Evolutionary conservation across 495 filamentous ascomycete species (phyloP), one percentile per base, ranked within the genome.

Genomic region (Penicillium steckii): DNA sequence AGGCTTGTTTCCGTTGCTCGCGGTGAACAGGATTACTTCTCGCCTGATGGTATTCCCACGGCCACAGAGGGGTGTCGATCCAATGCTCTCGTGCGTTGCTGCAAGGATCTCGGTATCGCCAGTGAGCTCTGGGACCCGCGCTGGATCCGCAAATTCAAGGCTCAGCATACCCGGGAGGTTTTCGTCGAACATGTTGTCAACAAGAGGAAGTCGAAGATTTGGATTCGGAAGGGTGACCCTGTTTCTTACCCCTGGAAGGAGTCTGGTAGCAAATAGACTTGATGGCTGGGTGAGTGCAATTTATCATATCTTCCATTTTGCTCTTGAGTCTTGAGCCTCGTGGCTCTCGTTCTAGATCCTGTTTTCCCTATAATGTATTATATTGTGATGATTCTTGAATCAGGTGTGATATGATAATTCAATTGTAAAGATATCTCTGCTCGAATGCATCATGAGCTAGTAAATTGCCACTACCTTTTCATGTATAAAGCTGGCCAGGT

Each of bases 41-140:
- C 82, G 46, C 85, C 89, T 10, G 90, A 95, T 48, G 90, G 89
- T 41, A 94, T 98, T 52, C 90, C 94, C n/a, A 97, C 92, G 2
- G 94, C 95, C 0, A 92, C 91, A 25, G 94, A 98, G 69, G 94
- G 94, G 17, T 95, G 91, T 76, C 95, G 96, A 68, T 96, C 91
- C 15, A 98, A 97, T 68, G 94, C 94, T 17, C 78, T 98, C 48
- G 90, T 96, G 78, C 87, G 94, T 21, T 96, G 91, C 75, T 97
- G 95, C 75, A 98, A 98, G 73, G 94, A 98, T 69, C 79, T 98
- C 19, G 94, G 94, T 10, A 87, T 98, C 48, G 95, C 91, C 3
- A 91, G 86, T 58, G 94, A 98, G 70, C 76, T 98, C 33, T 98
- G 94, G 94, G 94, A 98, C 74, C 94, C 94, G 43, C 78, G 91